Base-by-base conservation (phyloP, 2,329 filamentous ascomycete species). In the Taxawa tesnikishii region DNA sequence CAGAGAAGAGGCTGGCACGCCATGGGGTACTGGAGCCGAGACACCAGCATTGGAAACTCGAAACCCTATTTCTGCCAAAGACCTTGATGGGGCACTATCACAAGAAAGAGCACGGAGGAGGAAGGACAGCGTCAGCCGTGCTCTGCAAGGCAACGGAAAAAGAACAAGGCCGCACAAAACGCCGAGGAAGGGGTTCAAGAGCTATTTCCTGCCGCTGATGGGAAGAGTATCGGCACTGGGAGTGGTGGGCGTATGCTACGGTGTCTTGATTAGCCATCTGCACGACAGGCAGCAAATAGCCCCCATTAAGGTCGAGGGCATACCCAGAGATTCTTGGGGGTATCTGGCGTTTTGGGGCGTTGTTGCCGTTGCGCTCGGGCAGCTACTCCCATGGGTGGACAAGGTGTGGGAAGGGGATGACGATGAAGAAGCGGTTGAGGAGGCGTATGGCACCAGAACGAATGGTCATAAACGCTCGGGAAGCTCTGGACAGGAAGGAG, bases 281-380 rank as follows among this genome's bases (percentile, higher is more conserved):
- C 84, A 88, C 45, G 74, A 79, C 40, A 73, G 75, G 31, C 67
- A 75, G 41, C 65, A 69, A 28, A 62, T 84, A 29, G 68, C 71
- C 0, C 70, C 75, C 1, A 68, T 83, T 19, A 67, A 73, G 33
- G 62, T 79, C 28, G 66, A 68, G 34, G 63, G 63, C 21, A 56
- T 75, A 18, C 60, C 73, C 38, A 59, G 65, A 16, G 59, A 61
- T 41, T 61, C 54, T 50, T 79, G 75, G 71, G 58, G 62, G 26
- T 93, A 93, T 52, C 62, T 93, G 33, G 59, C 66, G 0, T 78
- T 82, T 40, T 98, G 90, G 88, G 90, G 85, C 1, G 46, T 79
- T 7, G 76, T 79, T 0, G 87, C 85, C 11, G 73, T 94, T 4
- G 65, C 70, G 1, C 59, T 94, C 15, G 90, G 90, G 5, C 79